Percentiles rank a stretch among this genome's conserved stretches.
These are phyloP conservation scores for Thalassia testudinum DNA, from an alignment of 116 monocot genomes.

Conservation along the genomic window DNA sequence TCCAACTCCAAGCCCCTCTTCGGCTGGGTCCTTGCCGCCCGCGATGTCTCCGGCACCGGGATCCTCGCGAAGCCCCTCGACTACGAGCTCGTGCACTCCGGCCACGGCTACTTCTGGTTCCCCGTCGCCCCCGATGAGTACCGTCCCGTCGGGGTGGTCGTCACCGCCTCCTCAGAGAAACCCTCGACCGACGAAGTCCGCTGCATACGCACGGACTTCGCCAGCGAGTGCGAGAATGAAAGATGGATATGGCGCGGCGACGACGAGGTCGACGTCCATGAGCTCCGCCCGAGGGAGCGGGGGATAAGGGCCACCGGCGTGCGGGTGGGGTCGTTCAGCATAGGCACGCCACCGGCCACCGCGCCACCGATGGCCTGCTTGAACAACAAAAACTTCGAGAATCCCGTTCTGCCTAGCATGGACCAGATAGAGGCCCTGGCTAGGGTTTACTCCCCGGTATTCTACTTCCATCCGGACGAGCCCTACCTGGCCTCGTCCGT, in stretches of 20 bases:
- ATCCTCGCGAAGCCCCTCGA: constrained; percentile 38
- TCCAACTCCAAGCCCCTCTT: constrained; percentile 42
- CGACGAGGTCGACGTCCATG: constrained; percentile 19
- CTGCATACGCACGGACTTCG: constrained; percentile 51
- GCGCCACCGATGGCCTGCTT: constrained; percentile 20
- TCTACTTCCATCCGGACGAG: constrained; percentile 61
- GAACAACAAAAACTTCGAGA: constrained; percentile 24
- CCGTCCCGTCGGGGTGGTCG: constrained; percentile 32
- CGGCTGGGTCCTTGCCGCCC: constrained; percentile 46
- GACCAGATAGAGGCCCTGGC: constrained; percentile 31
- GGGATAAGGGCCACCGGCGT: constrained; percentile 28
- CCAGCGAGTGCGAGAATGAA: constrained; percentile 30
- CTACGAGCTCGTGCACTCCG: constrained; percentile 48
- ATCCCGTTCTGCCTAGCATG: constrained; percentile 40
- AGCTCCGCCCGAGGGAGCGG: constrained; percentile 14
- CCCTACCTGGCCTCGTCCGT: constrained; percentile 59
- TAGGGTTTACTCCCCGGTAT: constrained; percentile 32
- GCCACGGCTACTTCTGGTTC: constrained; percentile 58
- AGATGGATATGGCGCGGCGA: constrained; percentile 32
- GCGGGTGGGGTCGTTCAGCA: constrained; percentile 33
- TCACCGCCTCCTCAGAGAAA: constrained; percentile 48
- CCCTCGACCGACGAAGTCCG: constrained; percentile 31
- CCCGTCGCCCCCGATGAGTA: constrained; percentile 63
- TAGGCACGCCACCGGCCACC: neutral
- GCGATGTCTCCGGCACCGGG: constrained; percentile 6